A percentile compares a stretch with the other conserved stretches of the same genome.
Evolutionary conservation across 352 stramenopile genomes (phyloP).

Genomic region (Phytophthora uliginosa): DNA sequence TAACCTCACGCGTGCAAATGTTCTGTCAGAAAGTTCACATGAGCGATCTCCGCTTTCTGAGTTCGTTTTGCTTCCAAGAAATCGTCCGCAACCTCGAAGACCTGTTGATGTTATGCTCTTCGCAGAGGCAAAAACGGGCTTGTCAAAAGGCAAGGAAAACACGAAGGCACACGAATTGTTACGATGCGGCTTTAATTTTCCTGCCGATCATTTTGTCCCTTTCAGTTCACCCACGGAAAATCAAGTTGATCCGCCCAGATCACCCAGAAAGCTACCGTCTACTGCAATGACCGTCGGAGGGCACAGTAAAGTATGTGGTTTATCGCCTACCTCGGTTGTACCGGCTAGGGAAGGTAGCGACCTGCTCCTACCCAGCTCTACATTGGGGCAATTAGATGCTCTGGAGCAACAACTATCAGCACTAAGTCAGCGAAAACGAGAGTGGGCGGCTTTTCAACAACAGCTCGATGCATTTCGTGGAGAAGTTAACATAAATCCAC

Average conservation of each 20-base stretch:
- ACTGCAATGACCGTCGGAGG: not conserved
- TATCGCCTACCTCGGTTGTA: not conserved
- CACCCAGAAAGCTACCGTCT: not conserved
- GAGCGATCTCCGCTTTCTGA: slow-evolving; percentile 34
- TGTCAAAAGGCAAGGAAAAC: not conserved
- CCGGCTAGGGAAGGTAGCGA: slow-evolving; percentile 3
- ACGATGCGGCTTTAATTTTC: slow-evolving; percentile 46
- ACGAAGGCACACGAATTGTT: slow-evolving; percentile 13
- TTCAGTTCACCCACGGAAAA: slow-evolving; percentile 1
- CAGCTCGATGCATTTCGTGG: slow-evolving; percentile 29
- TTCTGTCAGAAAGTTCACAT: not conserved
- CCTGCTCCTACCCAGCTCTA: slow-evolving; percentile 9
- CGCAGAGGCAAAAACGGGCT: slow-evolving; percentile 3
- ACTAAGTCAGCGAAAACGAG: slow-evolving; percentile 37
- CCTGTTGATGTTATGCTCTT: slow-evolving; percentile 43
- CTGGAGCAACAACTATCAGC: slow-evolving; percentile 38
- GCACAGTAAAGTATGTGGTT: not conserved
- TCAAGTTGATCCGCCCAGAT: not conserved
- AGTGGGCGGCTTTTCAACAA: slow-evolving; percentile 42
- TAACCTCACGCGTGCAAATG: not conserved
- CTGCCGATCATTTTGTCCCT: slow-evolving; percentile 20
- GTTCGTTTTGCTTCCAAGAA: slow-evolving; percentile 49
- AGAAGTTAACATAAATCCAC: slow-evolving; percentile 20
- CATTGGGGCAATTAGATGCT: slow-evolving; percentile 32
- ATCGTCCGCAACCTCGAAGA: slow-evolving; percentile 46